Base-by-base conservation (phyloP, 768 basidiomycete species). In the Calocybe gangraenosa region DNA sequence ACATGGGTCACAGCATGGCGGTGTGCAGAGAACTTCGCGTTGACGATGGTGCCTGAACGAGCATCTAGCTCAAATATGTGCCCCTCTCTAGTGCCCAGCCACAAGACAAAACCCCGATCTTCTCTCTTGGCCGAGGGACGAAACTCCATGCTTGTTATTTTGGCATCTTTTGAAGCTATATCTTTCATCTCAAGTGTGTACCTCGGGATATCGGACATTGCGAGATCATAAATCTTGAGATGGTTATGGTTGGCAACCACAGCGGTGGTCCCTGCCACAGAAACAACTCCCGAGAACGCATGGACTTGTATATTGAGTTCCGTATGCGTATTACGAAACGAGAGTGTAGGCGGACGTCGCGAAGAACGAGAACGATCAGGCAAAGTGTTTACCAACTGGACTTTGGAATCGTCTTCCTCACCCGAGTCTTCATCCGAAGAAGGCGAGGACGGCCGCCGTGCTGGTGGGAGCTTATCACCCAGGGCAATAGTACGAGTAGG, bases 51-150 rank as follows among this genome's bases (percentile, higher is more conserved):
- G 0, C 82, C 85, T 2, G 73, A 79, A 42, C 74, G 64, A 31
- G 87, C 68, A 57, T 97, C 91, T 44, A 95, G 52, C 69, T 96
- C 93, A 52, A 84, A 73, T 19, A 99, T 48, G 60, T 87, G 82
- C 0, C 95, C 95, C 19, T 95, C 92, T 66, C 88, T 92, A 21
- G 91, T 91, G 3, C 94, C 95, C 9, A 85, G 66, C 94, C 94
- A 97, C 2, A 92, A 55, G 44, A 78, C 73, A 22, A 70, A 70
- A 2, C 87, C 89, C 14, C 75, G 68, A 42, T 84, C 78, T 0
- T 51, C 64, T n/a, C 64, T 54, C 8, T 60, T 54, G 2, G 51
- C 54, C 2, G 74, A 71, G 0, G 84, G 75, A 13, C 84, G 73
- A 60, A 93, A 90, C 62, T 86, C 91, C 65, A 95, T 73, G 17